These are phyloP conservation scores for Odontarrhena argentea DNA, from an alignment of 345 rosid species.

Conservation along the genomic window DNA sequence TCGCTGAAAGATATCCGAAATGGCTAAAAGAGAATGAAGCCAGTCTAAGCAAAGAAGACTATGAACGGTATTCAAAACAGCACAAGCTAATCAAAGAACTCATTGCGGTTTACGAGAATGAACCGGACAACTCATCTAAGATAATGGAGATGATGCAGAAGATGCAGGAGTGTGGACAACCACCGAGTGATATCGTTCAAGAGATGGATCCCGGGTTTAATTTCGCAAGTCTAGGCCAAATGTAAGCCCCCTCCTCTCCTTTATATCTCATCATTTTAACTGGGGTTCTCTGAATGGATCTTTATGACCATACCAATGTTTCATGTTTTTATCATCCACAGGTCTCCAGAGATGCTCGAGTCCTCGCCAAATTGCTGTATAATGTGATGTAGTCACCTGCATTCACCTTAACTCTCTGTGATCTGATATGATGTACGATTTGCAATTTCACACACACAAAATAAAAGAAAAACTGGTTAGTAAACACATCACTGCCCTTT, in stretches of 20 bases:
- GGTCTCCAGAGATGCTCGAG: constrained; percentile 74
- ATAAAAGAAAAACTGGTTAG: not conserved
- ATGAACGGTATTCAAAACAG: constrained; percentile 64
- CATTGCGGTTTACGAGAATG: constrained; percentile 75
- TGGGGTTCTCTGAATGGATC: not conserved
- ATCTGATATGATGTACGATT: constrained; percentile 6
- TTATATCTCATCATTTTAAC: not conserved
- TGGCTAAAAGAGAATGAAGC: constrained; percentile 84
- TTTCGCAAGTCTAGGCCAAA: constrained; percentile 68
- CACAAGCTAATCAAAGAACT: constrained; percentile 70
- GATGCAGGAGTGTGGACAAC: constrained; percentile 99
- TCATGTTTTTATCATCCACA: constrained; percentile 35
- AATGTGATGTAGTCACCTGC: constrained; percentile 52
- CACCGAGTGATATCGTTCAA: constrained; percentile 87
- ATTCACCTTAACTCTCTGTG: not conserved
- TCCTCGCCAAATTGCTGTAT: constrained; percentile 73
- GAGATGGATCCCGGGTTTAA: constrained; percentile 90
- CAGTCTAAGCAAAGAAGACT: constrained; percentile 70
- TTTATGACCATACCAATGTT: not conserved
- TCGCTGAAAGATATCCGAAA: constrained; percentile 77
- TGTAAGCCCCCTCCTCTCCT: constrained; percentile 53
- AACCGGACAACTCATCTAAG: constrained; percentile 66
- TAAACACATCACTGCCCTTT: not conserved
- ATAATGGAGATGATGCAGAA: constrained; percentile 93
- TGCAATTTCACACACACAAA: constrained; percentile 24